A percentile compares a stretch with the other conserved stretches of the same genome.
Conservation (phyloP, 2,329 filamentous ascomycete genomes). For the Lachnellula suecica region DNA sequence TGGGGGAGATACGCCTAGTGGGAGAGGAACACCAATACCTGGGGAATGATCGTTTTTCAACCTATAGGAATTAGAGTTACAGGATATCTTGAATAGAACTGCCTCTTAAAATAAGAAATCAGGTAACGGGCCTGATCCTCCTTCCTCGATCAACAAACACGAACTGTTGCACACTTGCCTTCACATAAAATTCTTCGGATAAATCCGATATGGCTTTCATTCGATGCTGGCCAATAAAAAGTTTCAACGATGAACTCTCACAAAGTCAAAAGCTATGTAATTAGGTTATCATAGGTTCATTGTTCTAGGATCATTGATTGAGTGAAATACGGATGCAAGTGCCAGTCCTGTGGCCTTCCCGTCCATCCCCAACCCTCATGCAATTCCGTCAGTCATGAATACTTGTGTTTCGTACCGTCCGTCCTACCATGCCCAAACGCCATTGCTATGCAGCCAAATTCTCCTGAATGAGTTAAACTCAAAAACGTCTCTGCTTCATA, state of each 20-base stretch:
- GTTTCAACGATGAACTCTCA: no score
- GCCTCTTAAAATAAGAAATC: not conserved
- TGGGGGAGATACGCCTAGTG: constrained; percentile 57
- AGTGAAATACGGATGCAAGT: no score
- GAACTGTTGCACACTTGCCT: no score
- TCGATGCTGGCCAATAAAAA: no score
- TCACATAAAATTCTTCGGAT: no score
- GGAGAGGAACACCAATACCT: constrained; percentile 58
- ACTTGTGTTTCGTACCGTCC: not conserved
- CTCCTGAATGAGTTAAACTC: not conserved
- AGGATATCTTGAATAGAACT: not conserved
- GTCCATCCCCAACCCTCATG: not conserved
- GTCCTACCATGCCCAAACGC: not conserved
- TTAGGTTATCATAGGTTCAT: not conserved
- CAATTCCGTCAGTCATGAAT: not conserved
- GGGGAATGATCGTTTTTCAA: constrained; percentile 25
- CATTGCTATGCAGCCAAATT: not conserved
- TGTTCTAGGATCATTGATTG: not conserved
- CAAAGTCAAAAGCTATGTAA: not conserved
- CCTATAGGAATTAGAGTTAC: not conserved
- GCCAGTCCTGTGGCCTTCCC: not conserved
- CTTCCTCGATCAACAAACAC: no score
- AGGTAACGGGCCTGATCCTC: not conserved
- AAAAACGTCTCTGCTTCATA: not conserved
- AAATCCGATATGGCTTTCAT: no score